These are phyloP conservation scores for Fusarium anthophilum DNA, from an alignment of 2,329 filamentous ascomycete genomes.

Conservation along the genomic window DNA sequence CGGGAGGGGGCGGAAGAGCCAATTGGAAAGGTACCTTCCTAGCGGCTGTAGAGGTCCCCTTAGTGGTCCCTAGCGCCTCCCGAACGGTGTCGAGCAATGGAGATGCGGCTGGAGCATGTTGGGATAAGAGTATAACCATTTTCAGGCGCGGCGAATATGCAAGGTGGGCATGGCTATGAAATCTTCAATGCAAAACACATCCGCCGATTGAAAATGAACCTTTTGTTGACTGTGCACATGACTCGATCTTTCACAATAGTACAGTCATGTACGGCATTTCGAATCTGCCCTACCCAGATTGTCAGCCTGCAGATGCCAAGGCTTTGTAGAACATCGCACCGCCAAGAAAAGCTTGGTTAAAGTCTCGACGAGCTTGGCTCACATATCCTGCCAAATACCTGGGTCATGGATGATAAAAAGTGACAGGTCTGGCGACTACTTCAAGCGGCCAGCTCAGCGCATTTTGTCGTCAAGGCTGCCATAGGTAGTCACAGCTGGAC, in stretches of 20 bases:
- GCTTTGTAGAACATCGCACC: conserved; percentile 30
- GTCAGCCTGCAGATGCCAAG: conserved; percentile 41
- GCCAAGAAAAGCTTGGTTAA: conserved; percentile 47
- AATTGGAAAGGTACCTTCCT: conserved; percentile 27
- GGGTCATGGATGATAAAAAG: conserved; percentile 12
- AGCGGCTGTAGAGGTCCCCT: conserved; percentile 24
- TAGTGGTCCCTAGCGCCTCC: conserved; percentile 5
- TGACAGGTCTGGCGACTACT: neutral
- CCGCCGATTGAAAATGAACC: neutral
- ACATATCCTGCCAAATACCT: conserved; percentile 25
- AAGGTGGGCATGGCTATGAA: neutral
- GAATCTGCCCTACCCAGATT: conserved; percentile 26
- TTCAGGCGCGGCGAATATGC: neutral
- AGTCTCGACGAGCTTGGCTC: conserved; percentile 38
- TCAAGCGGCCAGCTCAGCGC: conserved; percentile 10
- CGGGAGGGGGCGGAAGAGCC: conserved; percentile 14
- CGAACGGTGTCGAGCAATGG: conserved; percentile 5
- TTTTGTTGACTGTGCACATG: neutral
- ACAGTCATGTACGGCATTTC: neutral
- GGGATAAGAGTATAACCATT: neutral
- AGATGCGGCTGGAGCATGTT: neutral
- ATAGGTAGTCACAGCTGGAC: neutral
- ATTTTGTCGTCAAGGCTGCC: neutral
- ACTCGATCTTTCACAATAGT: neutral
- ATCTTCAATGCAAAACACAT: neutral